These are phyloP conservation scores for Zymoseptoria pseudotritici DNA, from an alignment of 2,329 filamentous ascomycete species.

Conservation along the genomic window DNA sequence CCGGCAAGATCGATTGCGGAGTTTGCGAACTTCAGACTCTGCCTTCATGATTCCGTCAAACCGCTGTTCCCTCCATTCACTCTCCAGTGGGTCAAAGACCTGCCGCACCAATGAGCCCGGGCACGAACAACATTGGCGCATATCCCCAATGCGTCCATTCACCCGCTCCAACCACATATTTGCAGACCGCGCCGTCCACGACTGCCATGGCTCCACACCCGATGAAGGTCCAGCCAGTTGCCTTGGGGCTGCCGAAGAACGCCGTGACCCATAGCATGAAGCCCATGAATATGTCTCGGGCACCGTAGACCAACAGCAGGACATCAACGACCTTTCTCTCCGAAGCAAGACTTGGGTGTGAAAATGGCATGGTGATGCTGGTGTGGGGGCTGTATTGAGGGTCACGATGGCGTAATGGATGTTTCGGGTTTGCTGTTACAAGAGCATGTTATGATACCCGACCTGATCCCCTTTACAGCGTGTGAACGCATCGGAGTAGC, in stretches of 20 bases:
- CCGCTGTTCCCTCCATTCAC: background rate
- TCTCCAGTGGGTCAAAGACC: background rate
- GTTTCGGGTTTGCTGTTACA: background rate
- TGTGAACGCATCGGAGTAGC: too few relatives aligned
- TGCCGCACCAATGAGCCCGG: slow-evolving; percentile 24
- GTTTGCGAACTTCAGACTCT: background rate
- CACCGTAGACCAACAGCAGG: slow-evolving; percentile 42
- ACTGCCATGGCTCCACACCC: slow-evolving; percentile 36
- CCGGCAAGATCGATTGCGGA: background rate
- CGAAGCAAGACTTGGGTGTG: slow-evolving; percentile 16
- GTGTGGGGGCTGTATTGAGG: background rate
- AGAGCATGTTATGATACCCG: background rate
- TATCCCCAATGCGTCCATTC: slow-evolving; percentile 47
- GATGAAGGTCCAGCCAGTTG: slow-evolving; percentile 39
- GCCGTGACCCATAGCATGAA: slow-evolving; percentile 32
- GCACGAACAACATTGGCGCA: slow-evolving; percentile 33
- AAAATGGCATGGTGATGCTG: slow-evolving; percentile 1
- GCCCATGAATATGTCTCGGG: slow-evolving; percentile 46
- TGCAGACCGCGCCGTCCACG: slow-evolving; percentile 41
- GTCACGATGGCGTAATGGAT: background rate
- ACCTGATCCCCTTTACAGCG: background rate
- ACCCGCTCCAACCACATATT: slow-evolving; percentile 30
- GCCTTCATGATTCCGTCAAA: background rate
- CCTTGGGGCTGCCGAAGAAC: slow-evolving; percentile 33
- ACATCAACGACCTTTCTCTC: slow-evolving; percentile 34